Evolutionary conservation across 2,329 filamentous ascomycete genomes (phyloP), one percentile per base, ranked within the genome.

Genomic region (Paraphaeosphaeria sporulosa): DNA sequence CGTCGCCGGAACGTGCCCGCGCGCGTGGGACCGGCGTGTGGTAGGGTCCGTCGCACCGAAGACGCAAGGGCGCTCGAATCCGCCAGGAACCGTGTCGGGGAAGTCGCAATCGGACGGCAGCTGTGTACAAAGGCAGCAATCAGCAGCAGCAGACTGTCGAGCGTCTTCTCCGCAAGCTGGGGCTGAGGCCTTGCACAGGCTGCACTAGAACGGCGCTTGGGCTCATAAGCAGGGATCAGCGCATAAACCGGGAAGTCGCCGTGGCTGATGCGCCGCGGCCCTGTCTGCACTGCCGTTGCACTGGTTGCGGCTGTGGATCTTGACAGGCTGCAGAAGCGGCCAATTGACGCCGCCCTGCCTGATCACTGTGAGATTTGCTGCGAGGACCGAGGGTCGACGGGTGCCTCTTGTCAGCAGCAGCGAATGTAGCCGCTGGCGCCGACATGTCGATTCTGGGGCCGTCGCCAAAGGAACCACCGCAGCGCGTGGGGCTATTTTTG

Each of bases 111-210:
- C 42, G n/a, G 32, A n/a, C 2, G 10, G 38, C 10, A 51, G 25
- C 32, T 30, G 43, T 51, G 49, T 40, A 25, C 58, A 57, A 38
- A 60, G 23, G 17, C 34, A 38, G 25, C 25, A 27, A 6, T 27
- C 25, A 49, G 42, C 49, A 46, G 52, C 52, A 36, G 50, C 55
- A 57, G 38, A 13, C 55, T 43, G 54, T 25, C 23, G 27, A 51
- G 42, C 4, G 36, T 42, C 27, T 54, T 43, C 59, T 51, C 58
- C 48, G 32, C 47, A 48, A 27, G 44, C 42, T 49, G 48, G 58
- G 58, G 59, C 59, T 61, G 59, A 61, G 59, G 59, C 51, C 49
- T 51, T 47, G 38, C 38, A 50, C 55, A 57, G 34, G 52, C 17
- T 43, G 58, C 54, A 34, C 48, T 57, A 60, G 51, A 30, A 47